phyloP scores from a whole-genome alignment of 75 land plant genomes.

The Pseudotsuga menziesii region DNA sequence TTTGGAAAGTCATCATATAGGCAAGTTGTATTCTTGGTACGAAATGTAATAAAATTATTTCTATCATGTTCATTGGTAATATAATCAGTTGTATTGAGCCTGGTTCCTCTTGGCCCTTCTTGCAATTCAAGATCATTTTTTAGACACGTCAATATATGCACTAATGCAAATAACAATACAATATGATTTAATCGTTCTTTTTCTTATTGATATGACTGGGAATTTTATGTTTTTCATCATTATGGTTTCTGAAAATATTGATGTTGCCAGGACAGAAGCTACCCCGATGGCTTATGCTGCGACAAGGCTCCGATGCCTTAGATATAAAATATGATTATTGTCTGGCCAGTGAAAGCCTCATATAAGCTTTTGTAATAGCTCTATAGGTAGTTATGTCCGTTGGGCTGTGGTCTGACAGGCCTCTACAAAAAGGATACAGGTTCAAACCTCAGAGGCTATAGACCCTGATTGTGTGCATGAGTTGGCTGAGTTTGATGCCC shows the following conservation, averaged over 20 bases:
- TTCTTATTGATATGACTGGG: background rate
- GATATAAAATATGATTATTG: too few species aligned
- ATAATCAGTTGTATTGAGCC: background rate
- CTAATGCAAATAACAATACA: background rate
- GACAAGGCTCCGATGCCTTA: too few species aligned
- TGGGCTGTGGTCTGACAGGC: too few species aligned
- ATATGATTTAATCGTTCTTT: background rate
- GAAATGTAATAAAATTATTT: slow-evolving; percentile 8
- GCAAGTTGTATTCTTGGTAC: slow-evolving; percentile 12
- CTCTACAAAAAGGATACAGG: too few species aligned
- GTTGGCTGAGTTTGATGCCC: too few species aligned
- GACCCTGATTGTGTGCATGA: too few species aligned
- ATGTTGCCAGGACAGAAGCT: background rate
- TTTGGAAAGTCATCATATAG: slow-evolving; percentile 1
- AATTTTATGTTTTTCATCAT: background rate
- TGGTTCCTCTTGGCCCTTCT: background rate
- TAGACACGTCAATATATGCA: background rate
- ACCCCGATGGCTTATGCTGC: too few species aligned
- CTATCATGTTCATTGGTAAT: slow-evolving; percentile 9
- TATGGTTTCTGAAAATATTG: background rate
- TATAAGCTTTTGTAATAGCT: too few species aligned
- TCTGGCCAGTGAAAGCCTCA: too few species aligned
- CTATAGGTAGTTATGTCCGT: too few species aligned
- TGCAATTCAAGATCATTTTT: background rate
- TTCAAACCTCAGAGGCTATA: too few species aligned